These are phyloP conservation scores for Pseudogymnoascus sp. DNA, from an alignment of 2,329 filamentous ascomycete species.

Conservation along the genomic window DNA sequence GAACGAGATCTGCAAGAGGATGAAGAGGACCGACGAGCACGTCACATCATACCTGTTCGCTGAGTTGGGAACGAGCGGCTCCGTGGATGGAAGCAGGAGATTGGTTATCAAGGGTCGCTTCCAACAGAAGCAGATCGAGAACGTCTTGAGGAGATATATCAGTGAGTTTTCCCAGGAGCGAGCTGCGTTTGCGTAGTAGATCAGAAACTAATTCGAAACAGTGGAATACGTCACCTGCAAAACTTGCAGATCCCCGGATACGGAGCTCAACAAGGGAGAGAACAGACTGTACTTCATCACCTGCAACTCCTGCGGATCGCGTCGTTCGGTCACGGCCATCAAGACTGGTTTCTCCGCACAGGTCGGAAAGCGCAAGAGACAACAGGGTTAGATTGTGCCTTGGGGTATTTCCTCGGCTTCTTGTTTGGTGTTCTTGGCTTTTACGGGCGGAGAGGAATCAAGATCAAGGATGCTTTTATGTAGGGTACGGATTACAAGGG, in stretches of 20 bases:
- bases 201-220: constrained; percentile 21
- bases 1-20: constrained; percentile 95
- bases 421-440: constrained; percentile 9
- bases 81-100: constrained; percentile 84
- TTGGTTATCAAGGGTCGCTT: constrained; percentile 99
- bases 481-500: constrained; percentile 9
- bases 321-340: constrained; percentile 91
- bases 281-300: constrained; percentile 99
- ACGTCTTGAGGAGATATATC: constrained; percentile 91
- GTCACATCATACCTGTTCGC: constrained; percentile 96
- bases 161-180: constrained; percentile 47
- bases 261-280: constrained; percentile 96
- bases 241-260: constrained; percentile 91
- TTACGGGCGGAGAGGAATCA: constrained; percentile 6
- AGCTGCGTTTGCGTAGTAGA: neutral
- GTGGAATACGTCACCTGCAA: constrained; percentile 98
- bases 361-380: constrained; percentile 96
- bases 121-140: constrained; percentile 99
- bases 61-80: constrained; percentile 94
- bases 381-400: constrained; percentile 59
- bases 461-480: constrained; percentile 8
- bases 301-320: constrained; percentile 78
- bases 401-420: constrained; percentile 9
- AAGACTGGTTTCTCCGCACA: constrained; percentile 99
- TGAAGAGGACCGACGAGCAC: constrained; percentile 98